Evolutionary conservation across 768 basidiomycete genomes (phyloP).

Genomic region (Macrolepiota albuminosa): DNA sequence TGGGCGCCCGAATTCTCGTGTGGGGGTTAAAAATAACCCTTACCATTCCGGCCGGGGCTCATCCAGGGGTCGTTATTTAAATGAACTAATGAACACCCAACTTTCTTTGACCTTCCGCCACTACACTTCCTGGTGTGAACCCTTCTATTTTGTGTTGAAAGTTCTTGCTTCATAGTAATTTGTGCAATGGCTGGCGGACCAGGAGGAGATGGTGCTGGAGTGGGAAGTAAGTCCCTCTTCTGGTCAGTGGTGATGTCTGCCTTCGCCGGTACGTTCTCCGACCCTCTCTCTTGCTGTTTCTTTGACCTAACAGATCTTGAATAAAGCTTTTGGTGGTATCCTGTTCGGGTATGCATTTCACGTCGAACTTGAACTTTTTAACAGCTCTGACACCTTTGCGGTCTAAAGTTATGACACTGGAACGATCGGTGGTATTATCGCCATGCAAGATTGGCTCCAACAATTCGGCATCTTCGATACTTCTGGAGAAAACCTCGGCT

Average conservation of each 20-base stretch:
- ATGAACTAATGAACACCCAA: not conserved
- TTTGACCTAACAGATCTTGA: not conserved
- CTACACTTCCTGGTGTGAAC: constrained; percentile 1
- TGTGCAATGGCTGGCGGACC: constrained; percentile 25
- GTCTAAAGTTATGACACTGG: constrained; percentile 71
- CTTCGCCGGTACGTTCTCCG: constrained; percentile 29
- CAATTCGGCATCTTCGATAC: constrained; percentile 38
- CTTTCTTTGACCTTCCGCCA: constrained; percentile 3
- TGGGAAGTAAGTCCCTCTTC: constrained; percentile 23
- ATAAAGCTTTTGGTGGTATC: constrained; percentile 40
- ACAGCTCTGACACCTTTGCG: constrained; percentile 18
- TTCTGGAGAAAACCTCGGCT: constrained; percentile 16
- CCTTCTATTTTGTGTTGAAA: not conserved
- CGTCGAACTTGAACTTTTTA: not conserved
- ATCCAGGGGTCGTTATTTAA: not conserved
- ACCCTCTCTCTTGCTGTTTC: not conserved
- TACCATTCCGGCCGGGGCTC: constrained; percentile 3
- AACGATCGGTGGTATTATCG: constrained; percentile 72
- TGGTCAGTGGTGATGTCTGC: constrained; percentile 35
- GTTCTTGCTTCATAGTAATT: constrained; percentile 1
- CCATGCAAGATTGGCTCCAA: constrained; percentile 53
- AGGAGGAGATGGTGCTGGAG: constrained; percentile 27
- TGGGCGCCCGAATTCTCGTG: not conserved
- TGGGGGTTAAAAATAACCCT: constrained; percentile 3
- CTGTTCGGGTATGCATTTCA: constrained; percentile 30